These are phyloP conservation scores for Penicillium sp. DNA, from an alignment of 2,329 filamentous ascomycete species.

Conservation along the genomic window DNA sequence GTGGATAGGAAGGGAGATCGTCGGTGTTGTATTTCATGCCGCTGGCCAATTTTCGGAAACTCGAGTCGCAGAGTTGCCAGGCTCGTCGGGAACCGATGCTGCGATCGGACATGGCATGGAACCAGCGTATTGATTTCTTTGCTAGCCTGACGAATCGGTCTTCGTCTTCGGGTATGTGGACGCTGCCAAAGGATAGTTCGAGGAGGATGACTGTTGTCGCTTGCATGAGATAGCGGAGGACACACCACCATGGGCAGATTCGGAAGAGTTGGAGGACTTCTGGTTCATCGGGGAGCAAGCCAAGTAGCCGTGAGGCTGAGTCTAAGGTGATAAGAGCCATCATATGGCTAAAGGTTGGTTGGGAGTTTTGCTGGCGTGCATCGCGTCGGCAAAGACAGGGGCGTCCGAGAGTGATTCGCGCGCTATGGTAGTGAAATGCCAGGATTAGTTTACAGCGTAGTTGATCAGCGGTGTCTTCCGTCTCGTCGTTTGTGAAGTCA, in stretches of 20 bases:
- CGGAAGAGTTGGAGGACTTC: constrained; percentile 49
- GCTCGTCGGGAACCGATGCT: constrained; percentile 49
- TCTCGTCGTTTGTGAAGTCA: constrained; percentile 45
- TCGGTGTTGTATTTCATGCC: constrained; percentile 45
- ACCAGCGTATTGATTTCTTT: constrained; percentile 54
- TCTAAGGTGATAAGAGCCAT: constrained; percentile 49
- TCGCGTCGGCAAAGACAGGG: constrained; percentile 55
- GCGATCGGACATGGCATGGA: constrained; percentile 49
- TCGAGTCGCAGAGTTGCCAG: constrained; percentile 50
- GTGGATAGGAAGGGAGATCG: constrained; percentile 39
- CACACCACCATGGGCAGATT: constrained; percentile 53
- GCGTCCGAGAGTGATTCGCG: constrained; percentile 51
- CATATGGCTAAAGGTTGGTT: constrained; percentile 46
- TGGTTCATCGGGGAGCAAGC: constrained; percentile 50
- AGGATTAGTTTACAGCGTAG: constrained; percentile 50
- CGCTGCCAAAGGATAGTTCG: constrained; percentile 52
- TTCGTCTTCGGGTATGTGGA: constrained; percentile 52
- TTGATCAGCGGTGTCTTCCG: constrained; percentile 39
- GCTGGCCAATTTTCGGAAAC: constrained; percentile 42
- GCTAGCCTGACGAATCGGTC: constrained; percentile 41
- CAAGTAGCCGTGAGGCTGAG: constrained; percentile 47
- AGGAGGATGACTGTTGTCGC: constrained; percentile 53
- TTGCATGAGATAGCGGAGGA: constrained; percentile 55
- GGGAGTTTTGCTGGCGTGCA: constrained; percentile 36
- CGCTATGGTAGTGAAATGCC: constrained; percentile 53